Base-by-base conservation (phyloP, 1,284 basidiomycete species). In the Coriolopsis trogii region DNA sequence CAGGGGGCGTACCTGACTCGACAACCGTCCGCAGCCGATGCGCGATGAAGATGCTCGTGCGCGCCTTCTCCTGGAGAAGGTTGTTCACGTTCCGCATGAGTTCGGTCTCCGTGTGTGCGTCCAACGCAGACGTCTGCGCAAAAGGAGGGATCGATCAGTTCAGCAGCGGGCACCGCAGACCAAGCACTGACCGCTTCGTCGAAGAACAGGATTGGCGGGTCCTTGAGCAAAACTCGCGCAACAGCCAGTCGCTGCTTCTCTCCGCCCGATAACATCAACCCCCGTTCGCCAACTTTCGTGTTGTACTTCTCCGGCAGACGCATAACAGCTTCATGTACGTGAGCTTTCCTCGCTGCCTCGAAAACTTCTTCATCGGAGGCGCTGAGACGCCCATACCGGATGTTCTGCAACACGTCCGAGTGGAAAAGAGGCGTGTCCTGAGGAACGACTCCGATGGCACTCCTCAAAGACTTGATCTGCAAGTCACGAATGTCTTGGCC, bases 371-470 rank as follows among this genome's bases (percentile, higher is more conserved):
- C 51, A 62, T 98, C 94, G 0, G 78, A 88, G 25, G 95, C 95
- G 51, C 87, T 83, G 24, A 98, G 72, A n/a, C 89, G 78, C 0
- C 96, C 96, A 67, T 99, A 99, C 6, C 94, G 80, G 44, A 99
- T 85, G 67, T 99, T 99, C 69, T 98, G 92, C 77, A 96, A 77
- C 46, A 99, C 89, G 67, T 98, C 88, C 15, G 90, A 89, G 70
- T 99, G 95, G 81, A 99, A 98, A 5, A 99, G 77, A 1, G 96
- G 95, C 16, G 96, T 99, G 65, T 99, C 97, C 70, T 99, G 96
- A 0, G 96, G 97, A 1, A 99, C 97, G 9, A 98, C 93, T 2
- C 96, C 97, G 39, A 99, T 89, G 1, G 81, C 75, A 41, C 74
- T 74, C 16, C 96, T 80, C 0, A 98, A 75, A 36, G 85, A 89